These are phyloP conservation scores for Lanmaoa pseudosensibilis DNA, from an alignment of 768 basidiomycete species.

Conservation along the genomic window DNA sequence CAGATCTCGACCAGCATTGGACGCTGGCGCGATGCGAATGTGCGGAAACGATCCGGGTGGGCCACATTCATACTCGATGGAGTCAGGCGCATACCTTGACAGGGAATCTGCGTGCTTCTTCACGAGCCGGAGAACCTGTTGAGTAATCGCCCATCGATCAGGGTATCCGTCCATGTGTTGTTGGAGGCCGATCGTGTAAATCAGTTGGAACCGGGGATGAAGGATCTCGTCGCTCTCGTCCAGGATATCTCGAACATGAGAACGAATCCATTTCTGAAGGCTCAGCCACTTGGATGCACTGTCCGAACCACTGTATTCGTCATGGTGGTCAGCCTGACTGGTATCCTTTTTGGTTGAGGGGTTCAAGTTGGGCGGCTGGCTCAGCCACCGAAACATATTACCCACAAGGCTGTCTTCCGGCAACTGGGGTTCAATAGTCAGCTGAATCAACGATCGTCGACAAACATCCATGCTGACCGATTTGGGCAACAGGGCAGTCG, in stretches of 20 bases:
- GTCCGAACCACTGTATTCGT: not conserved
- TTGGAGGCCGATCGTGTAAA: slow-evolving; percentile 28
- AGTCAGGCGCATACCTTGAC: not conserved
- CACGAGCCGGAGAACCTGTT: slow-evolving; percentile 26
- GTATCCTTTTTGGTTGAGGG: too few relatives aligned
- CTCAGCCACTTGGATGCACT: slow-evolving; percentile 12
- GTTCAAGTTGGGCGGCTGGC: too few relatives aligned
- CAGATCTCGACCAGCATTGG: not conserved
- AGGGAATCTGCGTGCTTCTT: not conserved
- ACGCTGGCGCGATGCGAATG: not conserved
- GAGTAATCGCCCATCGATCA: slow-evolving; percentile 29
- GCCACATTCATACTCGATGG: not conserved
- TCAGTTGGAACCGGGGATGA: slow-evolving; percentile 16
- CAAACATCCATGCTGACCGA: not conserved
- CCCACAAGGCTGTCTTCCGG: not conserved
- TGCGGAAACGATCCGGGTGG: slow-evolving; percentile 10
- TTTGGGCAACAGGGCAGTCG: not conserved
- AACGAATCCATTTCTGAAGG: slow-evolving; percentile 17
- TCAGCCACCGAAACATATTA: not conserved
- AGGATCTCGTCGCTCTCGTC: slow-evolving; percentile 27
- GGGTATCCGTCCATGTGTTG: slow-evolving; percentile 25
- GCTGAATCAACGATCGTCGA: too few relatives aligned
- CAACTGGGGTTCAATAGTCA: not conserved
- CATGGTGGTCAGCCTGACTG: accelerated
- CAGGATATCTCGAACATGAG: slow-evolving; percentile 13